Conservation (phyloP, 78 protist species). For the Dictyostelium discoideum region DNA sequence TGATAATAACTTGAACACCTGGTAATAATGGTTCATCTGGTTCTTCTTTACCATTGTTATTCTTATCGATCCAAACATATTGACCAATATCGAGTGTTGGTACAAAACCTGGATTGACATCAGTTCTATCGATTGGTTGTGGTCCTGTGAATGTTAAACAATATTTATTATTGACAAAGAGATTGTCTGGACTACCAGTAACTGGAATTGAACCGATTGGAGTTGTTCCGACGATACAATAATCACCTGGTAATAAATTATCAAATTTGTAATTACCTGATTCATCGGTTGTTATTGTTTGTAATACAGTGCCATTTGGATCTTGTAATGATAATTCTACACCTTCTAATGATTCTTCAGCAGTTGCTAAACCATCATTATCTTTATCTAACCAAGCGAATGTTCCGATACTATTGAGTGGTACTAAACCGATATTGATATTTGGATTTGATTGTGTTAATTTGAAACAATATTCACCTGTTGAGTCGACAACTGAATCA, state of each 20-base stretch:
- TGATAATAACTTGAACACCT: neutral
- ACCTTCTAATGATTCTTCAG: neutral
- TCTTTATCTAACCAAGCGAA: constrained; percentile 2
- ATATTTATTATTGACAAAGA: neutral
- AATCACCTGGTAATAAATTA: neutral
- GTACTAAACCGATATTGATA: constrained; percentile 9
- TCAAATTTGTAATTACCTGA: neutral
- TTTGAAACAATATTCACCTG: neutral
- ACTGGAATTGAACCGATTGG: neutral
- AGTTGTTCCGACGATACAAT: neutral
- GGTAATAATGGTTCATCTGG: constrained; percentile 2
- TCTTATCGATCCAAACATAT: constrained; percentile 10
- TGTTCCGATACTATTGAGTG: neutral
- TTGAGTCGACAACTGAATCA: neutral
- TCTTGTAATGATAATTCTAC: neutral
- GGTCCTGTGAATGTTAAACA: constrained; percentile 6
- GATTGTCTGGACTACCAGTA: neutral
- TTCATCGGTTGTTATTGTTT: neutral
- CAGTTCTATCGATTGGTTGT: neutral
- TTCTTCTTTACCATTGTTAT: neutral
- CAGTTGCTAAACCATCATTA: neutral
- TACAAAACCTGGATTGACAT: constrained; percentile 20
- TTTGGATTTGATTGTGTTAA: neutral
- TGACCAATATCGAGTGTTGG: neutral
- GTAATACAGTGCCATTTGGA: neutral